Base-by-base conservation (phyloP, 305 asterid genomes). In the Lippia alba region DNA sequence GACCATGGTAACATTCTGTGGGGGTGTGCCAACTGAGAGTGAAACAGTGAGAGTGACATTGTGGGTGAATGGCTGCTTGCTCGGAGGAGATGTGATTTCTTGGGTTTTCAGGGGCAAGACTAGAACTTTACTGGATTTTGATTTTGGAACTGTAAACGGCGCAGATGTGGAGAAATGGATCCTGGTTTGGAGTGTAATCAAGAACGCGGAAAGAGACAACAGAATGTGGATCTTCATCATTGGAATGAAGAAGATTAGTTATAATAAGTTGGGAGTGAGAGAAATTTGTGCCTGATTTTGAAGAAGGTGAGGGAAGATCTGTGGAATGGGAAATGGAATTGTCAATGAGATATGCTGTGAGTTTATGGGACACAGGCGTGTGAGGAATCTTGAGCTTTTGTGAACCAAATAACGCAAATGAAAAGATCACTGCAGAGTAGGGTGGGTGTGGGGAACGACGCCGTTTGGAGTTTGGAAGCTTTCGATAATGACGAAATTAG, bases 1-100 rank as follows among this genome's bases (percentile, higher is more conserved):
- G 55, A 91, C 96, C 97, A 91, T 91, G 65, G 96, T 89, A 44
- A 89, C 96, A 32, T 91, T 89, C 82, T 91, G 97, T 45, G 91
- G 87, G 24, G 97, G 97, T 34, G 91, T 66, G 17, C 97, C 97
- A 1, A 89, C 94, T 1, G 94, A 75, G n/a, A 91, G 70, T 5
- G 96, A 84, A 30, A 91, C 90, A 0, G 97, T 91, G 66, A 91
- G 96, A 19, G 97, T 89, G 33, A 91, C 91, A 39, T 91, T 91
- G 87, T 85, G 96, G 1, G 96, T 89, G 82, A 91, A 91, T 6
- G 89, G 87, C 50, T 86, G 85, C 75, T 80, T 87, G 64, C 78
- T 79, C 3, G 93, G 71, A 30, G 79, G 14, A 33, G 87, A 61
- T 50, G 86, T 32, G 19, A 70, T 77, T 71, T 78, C 53, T 69